A percentile compares a stretch with the other conserved stretches of the same genome.
Evolutionary conservation across 225 moss, liverwort and hornwort species (phyloP).

Genomic region (Rhytidiadelphus loreus): DNA sequence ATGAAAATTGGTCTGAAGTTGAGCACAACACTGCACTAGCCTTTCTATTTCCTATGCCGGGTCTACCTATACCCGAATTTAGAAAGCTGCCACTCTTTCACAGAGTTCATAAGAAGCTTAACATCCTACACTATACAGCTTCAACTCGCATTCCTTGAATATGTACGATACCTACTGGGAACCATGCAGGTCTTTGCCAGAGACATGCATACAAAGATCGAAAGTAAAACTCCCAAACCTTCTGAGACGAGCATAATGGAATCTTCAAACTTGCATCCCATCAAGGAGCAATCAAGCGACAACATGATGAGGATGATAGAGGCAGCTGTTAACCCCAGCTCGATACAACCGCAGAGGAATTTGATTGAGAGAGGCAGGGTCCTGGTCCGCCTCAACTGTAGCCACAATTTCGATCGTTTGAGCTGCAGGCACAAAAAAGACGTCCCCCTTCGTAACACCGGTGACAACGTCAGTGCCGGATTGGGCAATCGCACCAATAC

Average conservation of each 20-base stretch:
- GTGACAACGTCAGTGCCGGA: neutral
- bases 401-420: slow-evolving; percentile 39
- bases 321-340: slow-evolving; percentile 75
- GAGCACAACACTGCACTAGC: neutral
- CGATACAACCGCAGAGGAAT: slow-evolving; percentile 47
- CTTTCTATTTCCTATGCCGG: neutral
- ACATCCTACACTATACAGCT: neutral
- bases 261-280: neutral
- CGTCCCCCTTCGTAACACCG: slow-evolving; percentile 52
- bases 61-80: neutral
- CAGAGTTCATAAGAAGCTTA: neutral
- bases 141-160: neutral
- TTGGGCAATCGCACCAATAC: slow-evolving; percentile 37
- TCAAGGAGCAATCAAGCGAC: neutral
- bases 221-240: neutral
- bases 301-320: slow-evolving; percentile 24
- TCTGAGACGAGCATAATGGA: neutral
- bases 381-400: slow-evolving; percentile 23
- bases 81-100: neutral
- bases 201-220: neutral
- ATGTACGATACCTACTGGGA: neutral
- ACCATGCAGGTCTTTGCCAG: neutral
- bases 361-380: neutral
- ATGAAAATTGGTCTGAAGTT: neutral
- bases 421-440: slow-evolving; percentile 64